These are phyloP conservation scores for Jacaranda copaia DNA, from an alignment of 257 asterid species.

Conservation along the genomic window DNA sequence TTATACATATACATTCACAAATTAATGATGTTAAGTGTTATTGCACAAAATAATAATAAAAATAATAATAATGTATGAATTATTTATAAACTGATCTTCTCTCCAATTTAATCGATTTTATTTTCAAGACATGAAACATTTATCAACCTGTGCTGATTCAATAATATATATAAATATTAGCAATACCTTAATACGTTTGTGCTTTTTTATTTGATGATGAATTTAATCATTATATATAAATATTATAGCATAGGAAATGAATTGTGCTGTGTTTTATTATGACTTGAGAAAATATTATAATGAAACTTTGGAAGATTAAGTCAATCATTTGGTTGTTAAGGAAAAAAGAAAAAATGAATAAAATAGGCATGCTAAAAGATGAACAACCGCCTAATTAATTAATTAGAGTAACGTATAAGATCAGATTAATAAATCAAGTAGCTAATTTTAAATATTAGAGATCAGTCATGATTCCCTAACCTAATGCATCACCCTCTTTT, in stretches of 20 bases:
- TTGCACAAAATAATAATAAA: too few species aligned
- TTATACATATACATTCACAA: too few species aligned
- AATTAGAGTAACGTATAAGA: slow-evolving; percentile 18
- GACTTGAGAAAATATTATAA: not conserved
- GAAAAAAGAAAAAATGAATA: not conserved
- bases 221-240: too few species aligned
- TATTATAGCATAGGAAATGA: not conserved
- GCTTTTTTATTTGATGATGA: too few species aligned
- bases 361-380: not conserved
- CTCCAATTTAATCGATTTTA: too few species aligned
- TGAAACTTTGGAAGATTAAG: not conserved
- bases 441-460: not conserved
- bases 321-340: not conserved
- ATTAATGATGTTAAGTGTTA: too few species aligned
- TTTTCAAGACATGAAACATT: too few species aligned
- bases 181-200: too few species aligned
- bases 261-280: not conserved
- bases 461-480: slow-evolving; percentile 13
- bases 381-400: slow-evolving; percentile 15
- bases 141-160: too few species aligned
- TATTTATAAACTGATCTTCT: too few species aligned
- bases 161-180: too few species aligned
- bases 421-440: not conserved
- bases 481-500: slow-evolving; percentile 1
- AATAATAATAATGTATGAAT: too few species aligned